Evolutionary conservation across 768 basidiomycete species (phyloP).

Genomic region (Lactarius sanguifluus): DNA sequence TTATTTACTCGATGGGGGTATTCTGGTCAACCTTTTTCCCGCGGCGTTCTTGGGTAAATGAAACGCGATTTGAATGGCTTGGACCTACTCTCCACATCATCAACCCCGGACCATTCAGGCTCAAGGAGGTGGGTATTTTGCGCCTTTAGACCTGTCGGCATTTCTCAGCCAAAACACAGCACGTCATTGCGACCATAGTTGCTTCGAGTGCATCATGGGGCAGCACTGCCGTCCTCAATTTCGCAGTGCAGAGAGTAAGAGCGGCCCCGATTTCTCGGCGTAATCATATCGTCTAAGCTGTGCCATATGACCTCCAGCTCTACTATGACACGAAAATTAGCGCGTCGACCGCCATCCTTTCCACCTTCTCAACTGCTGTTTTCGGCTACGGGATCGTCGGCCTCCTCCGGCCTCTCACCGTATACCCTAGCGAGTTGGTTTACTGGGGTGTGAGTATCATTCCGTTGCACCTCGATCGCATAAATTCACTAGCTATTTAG

Average conservation of each 20-base stretch:
- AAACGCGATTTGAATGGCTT: conserved; percentile 44
- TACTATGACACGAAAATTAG: conserved; percentile 52
- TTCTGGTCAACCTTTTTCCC: conserved; percentile 52
- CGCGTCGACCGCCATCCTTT: conserved; percentile 56
- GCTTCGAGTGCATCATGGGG: conserved; percentile 56
- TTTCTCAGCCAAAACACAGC: conserved; percentile 39
- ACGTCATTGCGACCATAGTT: conserved; percentile 57
- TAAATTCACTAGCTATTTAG: conserved; percentile 32
- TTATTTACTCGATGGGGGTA: conserved; percentile 51
- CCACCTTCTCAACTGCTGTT: conserved; percentile 62
- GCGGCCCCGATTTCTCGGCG: conserved; percentile 5
- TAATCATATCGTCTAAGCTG: not conserved
- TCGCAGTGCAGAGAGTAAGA: conserved; percentile 57
- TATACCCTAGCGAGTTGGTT: conserved; percentile 65
- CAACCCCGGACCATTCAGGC: conserved; percentile 55
- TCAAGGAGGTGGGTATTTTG: conserved; percentile 52
- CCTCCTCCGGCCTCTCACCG: conserved; percentile 54
- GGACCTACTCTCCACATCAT: conserved; percentile 46
- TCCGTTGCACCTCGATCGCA: not conserved
- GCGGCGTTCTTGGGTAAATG: conserved; percentile 42
- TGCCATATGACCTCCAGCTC: conserved; percentile 39
- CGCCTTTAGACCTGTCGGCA: not conserved
- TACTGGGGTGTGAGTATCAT: conserved; percentile 50
- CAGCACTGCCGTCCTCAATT: conserved; percentile 56
- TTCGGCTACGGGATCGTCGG: conserved; percentile 68